Conservation (phyloP, 2,329 filamentous ascomycete genomes). For the Coleophoma crateriformis region DNA sequence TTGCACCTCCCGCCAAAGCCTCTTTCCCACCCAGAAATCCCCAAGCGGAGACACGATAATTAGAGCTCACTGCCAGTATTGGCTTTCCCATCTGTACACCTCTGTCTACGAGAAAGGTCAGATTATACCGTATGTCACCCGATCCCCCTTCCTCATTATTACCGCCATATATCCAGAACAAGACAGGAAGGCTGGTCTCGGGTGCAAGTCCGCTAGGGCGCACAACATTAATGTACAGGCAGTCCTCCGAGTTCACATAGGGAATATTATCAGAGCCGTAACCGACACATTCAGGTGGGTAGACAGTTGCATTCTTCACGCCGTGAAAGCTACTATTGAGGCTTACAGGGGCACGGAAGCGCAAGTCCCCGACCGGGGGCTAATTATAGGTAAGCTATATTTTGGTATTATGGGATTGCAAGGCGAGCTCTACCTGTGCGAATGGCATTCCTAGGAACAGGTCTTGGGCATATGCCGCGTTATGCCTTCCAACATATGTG, state of each 20-base stretch:
- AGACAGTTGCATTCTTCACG: constrained; percentile 7
- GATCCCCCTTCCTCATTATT: constrained; percentile 30
- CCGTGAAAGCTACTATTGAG: constrained; percentile 13
- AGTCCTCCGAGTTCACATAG: constrained; percentile 35
- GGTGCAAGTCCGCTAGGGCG: constrained; percentile 32
- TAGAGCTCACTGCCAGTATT: constrained; percentile 38
- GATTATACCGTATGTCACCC: constrained; percentile 14
- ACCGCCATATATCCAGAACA: constrained; percentile 49
- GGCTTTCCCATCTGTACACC: constrained; percentile 35
- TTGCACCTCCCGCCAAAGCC: constrained; percentile 30
- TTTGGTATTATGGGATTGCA: too few relatives aligned
- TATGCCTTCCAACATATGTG: constrained; percentile 14
- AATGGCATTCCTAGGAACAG: constrained; percentile 20
- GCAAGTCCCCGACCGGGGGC: constrained; percentile 16
- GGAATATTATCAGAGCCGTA: constrained; percentile 15
- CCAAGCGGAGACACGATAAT: constrained; percentile 39
- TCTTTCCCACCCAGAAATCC: constrained; percentile 38
- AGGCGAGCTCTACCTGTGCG: constrained; percentile 6
- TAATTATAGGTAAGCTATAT: not conserved
- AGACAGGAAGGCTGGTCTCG: constrained; percentile 35
- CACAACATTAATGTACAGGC: constrained; percentile 48
- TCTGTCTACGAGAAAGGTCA: constrained; percentile 24
- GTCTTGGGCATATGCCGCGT: constrained; percentile 16
- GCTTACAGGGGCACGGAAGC: constrained; percentile 12
- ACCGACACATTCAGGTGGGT: constrained; percentile 16